Percentiles rank a stretch among this genome's conserved stretches.
Conservation (phyloP, 768 basidiomycete species). For the Tricholoma hemisulphureum region DNA sequence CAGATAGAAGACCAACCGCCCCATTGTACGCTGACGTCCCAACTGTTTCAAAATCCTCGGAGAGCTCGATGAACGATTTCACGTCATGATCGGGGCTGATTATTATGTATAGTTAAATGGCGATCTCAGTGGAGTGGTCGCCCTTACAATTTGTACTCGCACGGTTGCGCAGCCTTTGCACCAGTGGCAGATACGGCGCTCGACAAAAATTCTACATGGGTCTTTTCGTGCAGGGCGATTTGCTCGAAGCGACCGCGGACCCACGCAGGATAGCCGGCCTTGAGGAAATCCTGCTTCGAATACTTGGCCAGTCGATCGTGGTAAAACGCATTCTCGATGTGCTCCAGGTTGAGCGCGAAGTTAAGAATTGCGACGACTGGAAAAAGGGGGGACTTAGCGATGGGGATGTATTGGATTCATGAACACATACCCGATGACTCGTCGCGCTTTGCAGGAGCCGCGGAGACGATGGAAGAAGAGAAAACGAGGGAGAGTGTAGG, state of each 20-base stretch:
- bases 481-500: conserved; percentile 8
- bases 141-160: conserved; percentile 64
- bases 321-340: conserved; percentile 48
- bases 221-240: conserved; percentile 46
- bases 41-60: conserved; percentile 55
- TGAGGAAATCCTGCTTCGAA: conserved; percentile 38
- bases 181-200: conserved; percentile 43
- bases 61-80: conserved; percentile 46
- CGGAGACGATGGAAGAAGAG: conserved; percentile 1
- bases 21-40: conserved; percentile 60
- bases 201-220: conserved; percentile 52
- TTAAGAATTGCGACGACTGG: conserved; percentile 35
- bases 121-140: conserved; percentile 4
- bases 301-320: conserved; percentile 38
- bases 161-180: conserved; percentile 43
- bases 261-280: conserved; percentile 44
- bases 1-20: conserved; percentile 32
- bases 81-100: conserved; percentile 45
- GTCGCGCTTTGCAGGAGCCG: conserved; percentile 2
- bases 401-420: background rate
- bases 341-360: conserved; percentile 44
- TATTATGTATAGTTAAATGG: background rate
- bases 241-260: conserved; percentile 48
- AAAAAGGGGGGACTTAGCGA: background rate
- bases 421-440: background rate